Base-by-base conservation (phyloP, 1,284 basidiomycete genomes). In the Puccinia hordei region DNA sequence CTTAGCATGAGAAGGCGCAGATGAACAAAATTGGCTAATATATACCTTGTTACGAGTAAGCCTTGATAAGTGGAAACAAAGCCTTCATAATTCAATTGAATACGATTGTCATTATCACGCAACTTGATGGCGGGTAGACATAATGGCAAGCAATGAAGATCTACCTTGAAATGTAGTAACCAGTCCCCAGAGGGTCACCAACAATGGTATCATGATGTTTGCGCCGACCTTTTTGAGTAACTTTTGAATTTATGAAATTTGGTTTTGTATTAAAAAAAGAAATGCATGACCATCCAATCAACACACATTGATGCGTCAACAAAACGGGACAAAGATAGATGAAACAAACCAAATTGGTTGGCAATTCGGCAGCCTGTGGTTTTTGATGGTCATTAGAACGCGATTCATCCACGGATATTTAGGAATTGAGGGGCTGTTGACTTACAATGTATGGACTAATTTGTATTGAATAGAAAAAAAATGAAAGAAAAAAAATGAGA, bases 391-490 rank as follows among this genome's bases (percentile, higher is more conserved):
- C 27, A 30, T 59, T 13, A 74, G 73, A n/a, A 38, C 38, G 27
- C 41, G 30, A 38, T n/a, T 27, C 41, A 51, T 51, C 22, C 22
- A 73, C 8, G 38, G 19, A 57, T 13, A 57, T 63, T 19, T 10
- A 27, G 35, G 27, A n/a, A 22, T 59, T 35, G 17, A 38, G 13
- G 27, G 10, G n/a, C 33, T 44, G 13, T 65, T 33, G 49, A 55
- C 76, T 69, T 15, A 78, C 76, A 57, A 78, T 46, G 46, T 78
- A 78, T 13, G 76, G 76, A 22, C 76, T n/a, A n/a, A n/a, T 78
- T n/a, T 73, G 41, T 3, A 17, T 44, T 13, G 15, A 12, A 6
- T 17, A 8, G 30, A 19, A 22, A 38, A 41, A 17, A 38, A 33
- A 12, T 17, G 17, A 8, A 24, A 19, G 35, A 38, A 41, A 17